These are phyloP conservation scores for Colletotrichum cereale DNA, from an alignment of 2,329 filamentous ascomycete genomes.

Conservation along the genomic window DNA sequence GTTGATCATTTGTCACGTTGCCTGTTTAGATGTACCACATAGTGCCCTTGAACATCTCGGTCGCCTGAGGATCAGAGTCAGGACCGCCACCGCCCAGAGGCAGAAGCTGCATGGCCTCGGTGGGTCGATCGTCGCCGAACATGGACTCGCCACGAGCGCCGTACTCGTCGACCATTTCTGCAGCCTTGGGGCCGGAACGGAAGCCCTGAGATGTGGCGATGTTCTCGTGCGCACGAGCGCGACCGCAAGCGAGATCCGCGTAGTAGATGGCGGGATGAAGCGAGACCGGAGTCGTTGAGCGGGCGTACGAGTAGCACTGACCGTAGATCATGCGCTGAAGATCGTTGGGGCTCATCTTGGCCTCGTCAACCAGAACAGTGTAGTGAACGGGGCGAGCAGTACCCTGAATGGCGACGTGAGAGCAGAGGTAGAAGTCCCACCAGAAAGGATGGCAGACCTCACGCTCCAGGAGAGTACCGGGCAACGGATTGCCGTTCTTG, in stretches of 20 bases:
- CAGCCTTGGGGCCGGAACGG: constrained; percentile 58
- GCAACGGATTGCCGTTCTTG: constrained; percentile 83
- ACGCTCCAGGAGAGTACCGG: constrained; percentile 87
- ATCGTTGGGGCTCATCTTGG: constrained; percentile 72
- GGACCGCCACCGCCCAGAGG: constrained; percentile 42
- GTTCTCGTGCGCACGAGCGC: constrained; percentile 81
- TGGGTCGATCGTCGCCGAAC: constrained; percentile 24
- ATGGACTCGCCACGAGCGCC: constrained; percentile 54
- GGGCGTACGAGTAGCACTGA: constrained; percentile 92
- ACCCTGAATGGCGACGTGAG: constrained; percentile 85
- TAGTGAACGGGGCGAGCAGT: constrained; percentile 95
- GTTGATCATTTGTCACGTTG: background rate
- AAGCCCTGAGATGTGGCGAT: constrained; percentile 59
- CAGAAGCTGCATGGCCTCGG: constrained; percentile 41
- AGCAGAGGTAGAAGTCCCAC: constrained; percentile 83
- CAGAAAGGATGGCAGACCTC: constrained; percentile 93
- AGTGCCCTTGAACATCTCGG: constrained; percentile 50
- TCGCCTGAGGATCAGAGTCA: constrained; percentile 38
- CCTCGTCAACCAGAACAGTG: constrained; percentile 88
- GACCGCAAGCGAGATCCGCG: constrained; percentile 87
- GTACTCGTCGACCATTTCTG: constrained; percentile 54
- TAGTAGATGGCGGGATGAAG: constrained; percentile 94
- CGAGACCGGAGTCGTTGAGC: constrained; percentile 93
- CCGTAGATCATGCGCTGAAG: constrained; percentile 93
- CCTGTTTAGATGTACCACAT: constrained; percentile 59